These are phyloP conservation scores for Pythium diclinum DNA, from an alignment of 352 stramenopile genomes.

Conservation along the genomic window DNA sequence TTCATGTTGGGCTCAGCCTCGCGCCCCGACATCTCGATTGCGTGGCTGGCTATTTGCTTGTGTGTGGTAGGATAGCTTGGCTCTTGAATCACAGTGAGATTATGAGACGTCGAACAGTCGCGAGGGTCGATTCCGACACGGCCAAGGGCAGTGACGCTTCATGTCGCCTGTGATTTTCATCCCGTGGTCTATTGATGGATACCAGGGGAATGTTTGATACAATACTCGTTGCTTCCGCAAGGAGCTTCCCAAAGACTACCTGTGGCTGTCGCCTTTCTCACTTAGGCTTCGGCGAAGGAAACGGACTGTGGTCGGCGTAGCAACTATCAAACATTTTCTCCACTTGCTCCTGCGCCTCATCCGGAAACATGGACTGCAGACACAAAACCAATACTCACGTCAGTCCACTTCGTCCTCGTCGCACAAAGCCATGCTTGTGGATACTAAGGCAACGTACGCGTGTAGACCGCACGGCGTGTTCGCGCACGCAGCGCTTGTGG, in stretches of 20 bases:
- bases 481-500: slow-evolving; percentile 62
- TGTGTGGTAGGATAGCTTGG: background rate
- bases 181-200: background rate
- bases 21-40: slow-evolving; percentile 6
- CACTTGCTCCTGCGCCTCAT: slow-evolving; percentile 55
- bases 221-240: background rate
- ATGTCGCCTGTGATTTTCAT: background rate
- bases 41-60: background rate
- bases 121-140: background rate
- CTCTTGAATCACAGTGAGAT: background rate
- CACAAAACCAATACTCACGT: background rate
- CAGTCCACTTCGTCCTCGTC: too few relatives aligned
- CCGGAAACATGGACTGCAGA: slow-evolving; percentile 73
- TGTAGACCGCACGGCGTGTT: slow-evolving; percentile 73
- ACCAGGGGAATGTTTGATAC: background rate
- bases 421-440: too few relatives aligned
- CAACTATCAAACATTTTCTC: slow-evolving; percentile 80
- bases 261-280: slow-evolving; percentile 7
- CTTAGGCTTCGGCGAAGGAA: slow-evolving; percentile 25
- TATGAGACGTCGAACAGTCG: background rate
- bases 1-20: slow-evolving; percentile 43
- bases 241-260: background rate
- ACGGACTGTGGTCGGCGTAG: slow-evolving; percentile 70
- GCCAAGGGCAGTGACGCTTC: background rate
- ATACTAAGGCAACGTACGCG: slow-evolving; percentile 33